phyloP scores from a whole-genome alignment of 2,329 filamentous ascomycete genomes.

The Lachnum nothofagi region DNA sequence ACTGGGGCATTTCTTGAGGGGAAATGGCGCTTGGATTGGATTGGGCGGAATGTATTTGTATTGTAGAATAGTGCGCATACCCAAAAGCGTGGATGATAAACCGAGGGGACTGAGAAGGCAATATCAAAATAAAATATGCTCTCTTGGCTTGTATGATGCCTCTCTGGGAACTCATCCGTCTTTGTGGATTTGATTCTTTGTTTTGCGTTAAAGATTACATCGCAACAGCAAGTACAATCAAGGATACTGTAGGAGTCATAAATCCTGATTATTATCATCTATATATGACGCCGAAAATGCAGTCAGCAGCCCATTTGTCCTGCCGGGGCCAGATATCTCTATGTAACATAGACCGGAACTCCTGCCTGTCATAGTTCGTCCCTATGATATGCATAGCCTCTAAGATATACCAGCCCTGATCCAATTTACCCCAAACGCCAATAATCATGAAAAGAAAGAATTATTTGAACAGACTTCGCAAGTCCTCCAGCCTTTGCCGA shows the following conservation, averaged over 20 bases:
- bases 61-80: slow-evolving; percentile 2
- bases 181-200: too few species aligned
- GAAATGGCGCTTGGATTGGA: not conserved
- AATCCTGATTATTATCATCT: too few species aligned
- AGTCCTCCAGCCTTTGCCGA: slow-evolving; percentile 47
- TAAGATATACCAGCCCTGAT: not conserved
- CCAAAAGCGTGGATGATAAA: not conserved
- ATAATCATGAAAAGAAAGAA: not conserved
- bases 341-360: not conserved
- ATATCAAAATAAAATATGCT: too few species aligned
- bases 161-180: too few species aligned
- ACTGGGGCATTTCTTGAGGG: slow-evolving; percentile 27
- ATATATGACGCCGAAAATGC: not conserved
- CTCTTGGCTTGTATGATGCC: too few species aligned
- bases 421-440: not conserved
- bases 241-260: too few species aligned
- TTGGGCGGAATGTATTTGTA: slow-evolving; percentile 2
- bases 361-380: not conserved
- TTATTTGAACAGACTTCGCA: slow-evolving; percentile 51
- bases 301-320: not conserved
- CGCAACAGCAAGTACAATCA: too few species aligned
- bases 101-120: too few species aligned
- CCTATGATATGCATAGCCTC: not conserved
- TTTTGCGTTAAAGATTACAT: too few species aligned
- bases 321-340: not conserved